Percentiles rank a stretch among this genome's conserved stretches.
These are phyloP conservation scores for Ceratobasidium theobromae DNA, from an alignment of 1,284 basidiomycete genomes.

Conservation along the genomic window DNA sequence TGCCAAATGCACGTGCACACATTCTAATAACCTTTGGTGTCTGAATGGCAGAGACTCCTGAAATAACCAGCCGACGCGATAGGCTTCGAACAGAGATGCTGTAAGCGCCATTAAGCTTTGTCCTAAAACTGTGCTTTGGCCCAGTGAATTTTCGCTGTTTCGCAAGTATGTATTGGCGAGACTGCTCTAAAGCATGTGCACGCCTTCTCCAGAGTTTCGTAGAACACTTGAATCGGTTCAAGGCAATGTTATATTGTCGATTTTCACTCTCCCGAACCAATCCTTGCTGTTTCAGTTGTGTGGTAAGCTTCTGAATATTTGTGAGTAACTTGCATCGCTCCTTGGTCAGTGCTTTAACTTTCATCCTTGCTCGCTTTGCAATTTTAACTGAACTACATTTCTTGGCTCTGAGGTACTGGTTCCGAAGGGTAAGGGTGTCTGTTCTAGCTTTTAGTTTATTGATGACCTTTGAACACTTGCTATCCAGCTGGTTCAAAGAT, in stretches of 20 bases:
- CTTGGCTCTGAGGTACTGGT: neutral
- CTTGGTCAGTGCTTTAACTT: neutral
- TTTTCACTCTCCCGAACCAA: neutral
- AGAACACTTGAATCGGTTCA: neutral
- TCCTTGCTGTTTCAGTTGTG: neutral
- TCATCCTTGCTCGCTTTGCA: neutral
- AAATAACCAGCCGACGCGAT: constrained; percentile 1
- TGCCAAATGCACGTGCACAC: constrained; percentile 2
- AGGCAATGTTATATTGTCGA: neutral
- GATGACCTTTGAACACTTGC: neutral
- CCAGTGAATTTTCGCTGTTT: neutral
- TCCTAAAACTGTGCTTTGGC: neutral
- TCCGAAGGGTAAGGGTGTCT: neutral
- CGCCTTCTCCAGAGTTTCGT: neutral
- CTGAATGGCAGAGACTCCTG: constrained; percentile 3
- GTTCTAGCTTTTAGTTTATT: neutral
- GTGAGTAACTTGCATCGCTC: neutral
- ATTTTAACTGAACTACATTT: neutral
- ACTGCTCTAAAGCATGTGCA: neutral
- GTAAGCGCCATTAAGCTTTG: neutral
- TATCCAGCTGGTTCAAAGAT: neutral
- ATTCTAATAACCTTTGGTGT: constrained; percentile 12
- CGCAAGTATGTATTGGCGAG: constrained; percentile 7
- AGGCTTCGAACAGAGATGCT: neutral
- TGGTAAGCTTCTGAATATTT: neutral